These are phyloP conservation scores for Phaffia australis DNA, from an alignment of 768 basidiomycete genomes.

Conservation along the genomic window DNA sequence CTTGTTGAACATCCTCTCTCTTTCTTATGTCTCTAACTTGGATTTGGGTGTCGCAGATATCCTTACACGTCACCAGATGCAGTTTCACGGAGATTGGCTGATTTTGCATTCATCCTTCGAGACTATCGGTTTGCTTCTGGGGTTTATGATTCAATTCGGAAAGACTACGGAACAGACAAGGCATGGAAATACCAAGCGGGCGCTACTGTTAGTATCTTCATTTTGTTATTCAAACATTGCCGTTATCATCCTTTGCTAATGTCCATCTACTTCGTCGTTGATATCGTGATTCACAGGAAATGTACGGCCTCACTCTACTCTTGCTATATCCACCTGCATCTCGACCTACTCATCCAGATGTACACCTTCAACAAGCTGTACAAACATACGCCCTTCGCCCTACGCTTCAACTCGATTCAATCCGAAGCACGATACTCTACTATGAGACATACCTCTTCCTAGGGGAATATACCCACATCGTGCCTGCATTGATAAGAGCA, in stretches of 20 bases:
- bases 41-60: slow-evolving; percentile 32
- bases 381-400: slow-evolving; percentile 29
- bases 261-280: slow-evolving; percentile 7
- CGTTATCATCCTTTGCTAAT: slow-evolving; percentile 12
- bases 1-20: not conserved
- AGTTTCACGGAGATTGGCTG: slow-evolving; percentile 64
- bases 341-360: slow-evolving; percentile 31
- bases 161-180: slow-evolving; percentile 48
- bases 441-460: slow-evolving; percentile 36
- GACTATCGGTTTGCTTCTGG: slow-evolving; percentile 72
- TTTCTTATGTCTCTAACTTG: not conserved
- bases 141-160: slow-evolving; percentile 77
- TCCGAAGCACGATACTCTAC: slow-evolving; percentile 38
- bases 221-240: not conserved
- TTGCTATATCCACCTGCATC: slow-evolving; percentile 28
- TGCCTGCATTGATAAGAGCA: slow-evolving; percentile 33
- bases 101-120: slow-evolving; percentile 84
- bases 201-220: slow-evolving; percentile 55
- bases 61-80: slow-evolving; percentile 34
- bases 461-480: slow-evolving; percentile 33
- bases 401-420: slow-evolving; percentile 33
- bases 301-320: slow-evolving; percentile 41
- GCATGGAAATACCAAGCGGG: slow-evolving; percentile 42
- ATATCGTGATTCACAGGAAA: slow-evolving; percentile 49
- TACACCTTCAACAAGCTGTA: slow-evolving; percentile 36